Evolutionary conservation across 2,329 filamentous ascomycete species (phyloP).

Genomic region (Alternaria triticimaculans): DNA sequence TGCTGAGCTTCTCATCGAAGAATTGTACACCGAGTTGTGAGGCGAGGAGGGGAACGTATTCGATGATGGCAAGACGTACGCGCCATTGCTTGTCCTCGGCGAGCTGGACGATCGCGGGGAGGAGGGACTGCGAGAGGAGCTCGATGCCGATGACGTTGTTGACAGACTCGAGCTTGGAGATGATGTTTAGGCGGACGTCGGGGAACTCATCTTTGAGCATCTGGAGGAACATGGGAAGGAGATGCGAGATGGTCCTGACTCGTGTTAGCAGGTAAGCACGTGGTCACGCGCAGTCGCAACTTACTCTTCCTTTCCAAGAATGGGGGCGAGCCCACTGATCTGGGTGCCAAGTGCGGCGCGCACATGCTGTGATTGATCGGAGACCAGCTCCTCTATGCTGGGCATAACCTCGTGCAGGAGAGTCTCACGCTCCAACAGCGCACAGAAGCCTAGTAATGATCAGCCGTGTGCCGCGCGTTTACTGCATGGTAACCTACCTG

Average conservation of each 20-base stretch:
- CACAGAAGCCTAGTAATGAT: slow-evolving; percentile 78
- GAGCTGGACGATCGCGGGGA: slow-evolving; percentile 95
- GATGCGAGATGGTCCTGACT: slow-evolving; percentile 86
- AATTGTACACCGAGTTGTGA: slow-evolving; percentile 96
- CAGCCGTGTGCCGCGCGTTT: slow-evolving; percentile 27
- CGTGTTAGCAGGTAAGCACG: slow-evolving; percentile 28
- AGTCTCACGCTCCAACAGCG: slow-evolving; percentile 82
- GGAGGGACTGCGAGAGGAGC: slow-evolving; percentile 90
- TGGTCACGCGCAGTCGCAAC: slow-evolving; percentile 47
- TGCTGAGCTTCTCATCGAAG: slow-evolving; percentile 96
- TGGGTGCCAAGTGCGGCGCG: slow-evolving; percentile 94
- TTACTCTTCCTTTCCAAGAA: slow-evolving; percentile 96
- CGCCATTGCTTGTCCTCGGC: slow-evolving; percentile 99
- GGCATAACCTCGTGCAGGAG: slow-evolving; percentile 97
- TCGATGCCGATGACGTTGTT: slow-evolving; percentile 99
- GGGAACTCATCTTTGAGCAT: slow-evolving; percentile 99
- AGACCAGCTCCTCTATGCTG: slow-evolving; percentile 93
- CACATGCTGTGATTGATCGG: slow-evolving; percentile 95
- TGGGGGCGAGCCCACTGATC: slow-evolving; percentile 94
- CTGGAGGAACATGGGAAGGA: slow-evolving; percentile 97
- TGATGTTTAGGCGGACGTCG: slow-evolving; percentile 97
- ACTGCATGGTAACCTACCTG: slow-evolving; percentile 58
- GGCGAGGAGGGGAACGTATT: slow-evolving; percentile 96
- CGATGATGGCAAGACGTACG: slow-evolving; percentile 95
- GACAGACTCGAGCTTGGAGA: slow-evolving; percentile 98